These are phyloP conservation scores for Pinus taeda DNA, from an alignment of 75 land plant species.

Conservation along the genomic window DNA sequence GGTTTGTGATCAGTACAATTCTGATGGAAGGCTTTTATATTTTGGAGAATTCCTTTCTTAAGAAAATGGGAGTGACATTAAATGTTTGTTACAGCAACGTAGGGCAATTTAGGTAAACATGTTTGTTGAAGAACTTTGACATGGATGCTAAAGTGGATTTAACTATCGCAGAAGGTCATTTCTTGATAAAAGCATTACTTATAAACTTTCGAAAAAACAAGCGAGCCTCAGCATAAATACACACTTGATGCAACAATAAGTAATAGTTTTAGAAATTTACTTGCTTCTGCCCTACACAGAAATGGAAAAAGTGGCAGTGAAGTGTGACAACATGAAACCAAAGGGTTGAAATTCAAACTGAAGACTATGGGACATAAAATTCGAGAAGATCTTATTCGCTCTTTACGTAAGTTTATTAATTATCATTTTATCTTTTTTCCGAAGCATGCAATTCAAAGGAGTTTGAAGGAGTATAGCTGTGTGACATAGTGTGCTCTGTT, in stretches of 20 bases:
- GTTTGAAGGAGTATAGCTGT: too few relatives aligned
- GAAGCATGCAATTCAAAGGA: too few relatives aligned
- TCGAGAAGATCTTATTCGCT: not conserved
- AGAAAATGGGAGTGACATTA: too few relatives aligned
- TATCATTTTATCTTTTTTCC: too few relatives aligned
- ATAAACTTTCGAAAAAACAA: not conserved
- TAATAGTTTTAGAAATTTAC: not conserved
- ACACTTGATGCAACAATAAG: not conserved
- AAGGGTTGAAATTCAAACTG: slow-evolving; percentile 3
- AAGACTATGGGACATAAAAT: not conserved
- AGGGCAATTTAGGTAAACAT: too few relatives aligned
- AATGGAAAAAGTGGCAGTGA: not conserved
- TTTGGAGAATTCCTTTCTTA: too few relatives aligned
- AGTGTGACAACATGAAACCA: not conserved
- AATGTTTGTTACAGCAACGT: too few relatives aligned
- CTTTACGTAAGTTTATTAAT: too few relatives aligned
- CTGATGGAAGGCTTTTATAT: too few relatives aligned
- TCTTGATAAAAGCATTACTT: slow-evolving; percentile 3
- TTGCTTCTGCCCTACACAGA: not conserved
- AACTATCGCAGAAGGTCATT: not conserved
- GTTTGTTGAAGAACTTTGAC: not conserved
- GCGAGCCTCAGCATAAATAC: not conserved
- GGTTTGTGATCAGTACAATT: too few relatives aligned
- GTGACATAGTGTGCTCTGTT: too few relatives aligned
- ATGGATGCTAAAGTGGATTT: not conserved